Evolutionary conservation across 129 eudicot genomes (phyloP), one percentile per base, ranked within the genome.

Genomic region (Saposhnikovia divaricata): DNA sequence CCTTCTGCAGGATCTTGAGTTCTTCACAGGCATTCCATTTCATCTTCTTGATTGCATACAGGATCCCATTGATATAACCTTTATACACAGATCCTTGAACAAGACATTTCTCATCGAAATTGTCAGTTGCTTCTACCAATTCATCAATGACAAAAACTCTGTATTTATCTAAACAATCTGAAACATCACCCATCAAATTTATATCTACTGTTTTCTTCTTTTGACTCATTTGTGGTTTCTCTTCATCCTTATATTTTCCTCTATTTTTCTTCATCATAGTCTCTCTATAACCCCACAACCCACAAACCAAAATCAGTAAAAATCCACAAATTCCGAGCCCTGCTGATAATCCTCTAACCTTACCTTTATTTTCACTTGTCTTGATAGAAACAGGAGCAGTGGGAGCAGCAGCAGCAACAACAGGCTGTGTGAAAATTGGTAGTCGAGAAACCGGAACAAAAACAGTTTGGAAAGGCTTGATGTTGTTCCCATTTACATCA

Each of bases 21-120:
- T 95, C 98, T 83, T 95, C 96, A 85, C 66, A 85, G 39, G 97
- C 98, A 90, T 95, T 92, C 98, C 98, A 95, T 74, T 95, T 95
- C 97, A 95, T 92, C 78, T 89, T 92, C 90, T 95, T 95, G 88
- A 95, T 95, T 3, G 98, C 97, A 86, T 78, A 90, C 14, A 79
- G 40, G 47, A 86, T 88, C 16, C 96, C 98, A 89, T 86, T 86
- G 82, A 95, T 85, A 77, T 70, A 76, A 18, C 96, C 98, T 83
- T 85, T 92, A 9, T 86, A 95, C 34, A 95, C 98, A 83, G 97
- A 92, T 27, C 97, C 98, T 72, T 92, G 87, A 77, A 95, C 85
- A 78, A 90, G 72, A 48, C 73, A 85, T 80, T 82, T 90, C 45
- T 89, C 88, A 87, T 89, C 87, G 81, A 95, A 95, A 7, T 87